Evolutionary conservation across 2,329 filamentous ascomycete species (phyloP), one percentile per base, ranked within the genome.

Genomic region (Aphanoascus verrucosus): DNA sequence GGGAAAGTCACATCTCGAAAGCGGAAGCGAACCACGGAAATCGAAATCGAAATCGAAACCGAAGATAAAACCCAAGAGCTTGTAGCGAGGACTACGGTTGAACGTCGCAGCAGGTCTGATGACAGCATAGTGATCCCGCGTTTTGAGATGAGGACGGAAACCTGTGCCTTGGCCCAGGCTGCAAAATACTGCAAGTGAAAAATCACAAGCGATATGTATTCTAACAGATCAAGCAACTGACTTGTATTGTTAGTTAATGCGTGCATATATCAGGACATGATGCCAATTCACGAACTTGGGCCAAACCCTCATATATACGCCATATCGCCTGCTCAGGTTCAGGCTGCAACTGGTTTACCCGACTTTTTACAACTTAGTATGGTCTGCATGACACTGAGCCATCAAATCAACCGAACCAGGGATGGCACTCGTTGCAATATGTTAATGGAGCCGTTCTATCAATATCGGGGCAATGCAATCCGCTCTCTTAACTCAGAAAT

Each of bases 1-100:
- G 69, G 69, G 3, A 67, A 58, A 48, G 64, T 72, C 5, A 65
- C 63, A 32, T 64, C 64, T 12, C 61, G 67, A 35, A 61, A 58
- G 11, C 55, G 59, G 32, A 60, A 49, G 38, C n/a, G 11, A 35
- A 44, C 23, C 23, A 28, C 23, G 7, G 23, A 28, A 28, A 28
- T 4, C 23, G 43, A 32, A 17, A 41, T n/a, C n/a, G 8, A n/a
- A 23, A 17, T 11, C 15, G 17, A 38, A 37, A 48, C 6, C 31
- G 14, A 3, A 20, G n/a, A 17, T 28, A 34, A 20, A 23, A 38
- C 5, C n/a, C 20, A 14, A 38, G 32, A 15, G 46, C 8, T 40
- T 49, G 7, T 23, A 34, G n/a, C 46, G 9, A 11, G 6, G 19
- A 8, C 15, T 49, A 28, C 46, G 4, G 15, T 11, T 20, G 17